Evolutionary conservation across 2,329 filamentous ascomycete species (phyloP), one percentile per base, ranked within the genome.

Genomic region (Gnomoniopsis smithogilvyi): DNA sequence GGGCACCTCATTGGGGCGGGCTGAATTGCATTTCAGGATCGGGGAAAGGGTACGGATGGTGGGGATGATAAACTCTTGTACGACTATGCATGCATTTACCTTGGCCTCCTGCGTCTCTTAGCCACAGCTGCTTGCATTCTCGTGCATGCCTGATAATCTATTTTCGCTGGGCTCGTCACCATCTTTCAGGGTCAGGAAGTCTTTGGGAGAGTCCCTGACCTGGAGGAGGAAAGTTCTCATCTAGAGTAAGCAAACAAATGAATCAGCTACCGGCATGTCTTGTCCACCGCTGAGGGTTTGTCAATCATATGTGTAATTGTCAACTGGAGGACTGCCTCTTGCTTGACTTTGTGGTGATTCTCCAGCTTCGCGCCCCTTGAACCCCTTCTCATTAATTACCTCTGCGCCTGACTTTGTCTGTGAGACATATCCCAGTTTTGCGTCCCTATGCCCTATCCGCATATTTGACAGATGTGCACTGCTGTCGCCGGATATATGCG

Each of bases 81-180:
- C 53, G 54, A 62, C 30, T 57, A 60, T 54, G 51, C 53, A 57
- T 53, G 60, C 60, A 59, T 46, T 48, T 38, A 11, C 12, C 36
- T 8, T 41, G 36, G 36, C 11, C 36, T 41, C 12, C 45, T 24
- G 50, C 46, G 36, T 57, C 53, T 47, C 36, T 56, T 21, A 19
- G 8, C 15, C 33, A 26, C 34, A 21, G 47, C 19, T 45, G 26
- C 19, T 21, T 12, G 17, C 15, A 21, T 14, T 34, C 43, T 38
- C 26, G 51, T 47, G 46, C 45, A 48, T 33, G 50, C 36, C 51
- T 36, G 51, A 34, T 54, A 36, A 33, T 45, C 57, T 52, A 24
- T 55, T 47, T 12, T 22, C 24, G 41, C 15, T 43, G 22, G 33
- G 19, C 19, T 14, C 12, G 46, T 14, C 45, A 41, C 36, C 15